phyloP scores from a whole-genome alignment of 805 yeast genomes.

The Scheffersomyces ergatensis region DNA sequence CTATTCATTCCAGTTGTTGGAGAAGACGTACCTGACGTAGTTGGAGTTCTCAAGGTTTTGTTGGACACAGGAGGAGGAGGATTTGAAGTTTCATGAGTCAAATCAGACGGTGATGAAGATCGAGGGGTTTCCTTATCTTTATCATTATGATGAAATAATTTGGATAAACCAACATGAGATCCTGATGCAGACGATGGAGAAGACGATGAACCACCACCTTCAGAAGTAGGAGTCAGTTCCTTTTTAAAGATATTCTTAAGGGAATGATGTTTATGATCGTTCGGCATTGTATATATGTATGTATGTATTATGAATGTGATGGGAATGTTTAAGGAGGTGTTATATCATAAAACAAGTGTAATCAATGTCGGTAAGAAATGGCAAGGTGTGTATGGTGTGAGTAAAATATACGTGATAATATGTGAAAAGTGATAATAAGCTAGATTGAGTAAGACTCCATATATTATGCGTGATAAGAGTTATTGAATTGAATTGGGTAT shows the following conservation, averaged over 20 bases:
- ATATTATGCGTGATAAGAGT: too few relatives aligned
- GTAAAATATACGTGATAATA: too few relatives aligned
- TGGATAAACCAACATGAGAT: constrained; percentile 15
- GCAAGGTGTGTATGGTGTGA: too few relatives aligned
- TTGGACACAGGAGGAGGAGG: not conserved
- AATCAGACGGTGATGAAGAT: too few relatives aligned
- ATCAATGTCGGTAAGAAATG: too few relatives aligned
- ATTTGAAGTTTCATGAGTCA: not conserved
- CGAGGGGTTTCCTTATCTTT: constrained; percentile 1
- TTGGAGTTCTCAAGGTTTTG: not conserved
- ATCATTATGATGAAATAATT: constrained; percentile 18
- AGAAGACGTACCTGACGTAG: not conserved
- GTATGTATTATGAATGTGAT: too few relatives aligned
- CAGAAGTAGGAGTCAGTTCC: constrained; percentile 10
- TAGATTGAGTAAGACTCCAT: too few relatives aligned
- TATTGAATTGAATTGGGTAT: too few relatives aligned
- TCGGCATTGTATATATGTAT: too few relatives aligned
- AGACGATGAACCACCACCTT: constrained; percentile 2
- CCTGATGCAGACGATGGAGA: not conserved
- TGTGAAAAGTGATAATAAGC: too few relatives aligned
- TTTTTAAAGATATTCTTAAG: constrained; percentile 18
- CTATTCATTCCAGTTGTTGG: constrained; percentile 13
- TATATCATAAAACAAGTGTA: too few relatives aligned
- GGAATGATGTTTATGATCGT: constrained; percentile 14
- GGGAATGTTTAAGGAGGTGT: too few relatives aligned